A percentile compares a stretch with the other conserved stretches of the same genome.
Evolutionary conservation across 306 rosid genomes (phyloP).

Genomic region (Vachellia collinsii): DNA sequence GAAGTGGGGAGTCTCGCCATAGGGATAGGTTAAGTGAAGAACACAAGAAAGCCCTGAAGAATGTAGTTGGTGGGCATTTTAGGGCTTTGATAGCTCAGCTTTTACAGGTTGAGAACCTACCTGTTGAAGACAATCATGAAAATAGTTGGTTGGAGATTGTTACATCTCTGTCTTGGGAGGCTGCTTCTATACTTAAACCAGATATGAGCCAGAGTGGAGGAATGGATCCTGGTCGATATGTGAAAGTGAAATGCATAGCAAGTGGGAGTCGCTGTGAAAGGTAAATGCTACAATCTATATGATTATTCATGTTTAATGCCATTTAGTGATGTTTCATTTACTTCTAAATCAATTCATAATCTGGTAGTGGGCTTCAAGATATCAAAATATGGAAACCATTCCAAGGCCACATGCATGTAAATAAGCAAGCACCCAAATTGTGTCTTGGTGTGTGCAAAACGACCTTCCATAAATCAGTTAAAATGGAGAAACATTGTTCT

Average conservation of each 20-base stretch:
- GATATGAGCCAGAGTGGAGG: constrained; percentile 94
- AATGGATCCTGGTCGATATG: constrained; percentile 98
- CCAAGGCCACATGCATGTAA: constrained; percentile 15
- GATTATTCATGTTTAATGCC: constrained; percentile 20
- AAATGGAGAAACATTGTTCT: background rate
- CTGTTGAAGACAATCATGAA: constrained; percentile 60
- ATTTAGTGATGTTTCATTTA: constrained; percentile 18
- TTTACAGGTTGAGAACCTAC: constrained; percentile 84
- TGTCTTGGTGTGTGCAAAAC: background rate
- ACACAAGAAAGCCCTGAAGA: constrained; percentile 80
- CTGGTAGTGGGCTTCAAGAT: constrained; percentile 1
- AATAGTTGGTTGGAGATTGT: constrained; percentile 92
- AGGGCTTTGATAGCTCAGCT: constrained; percentile 95
- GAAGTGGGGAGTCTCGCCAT: constrained; percentile 76
- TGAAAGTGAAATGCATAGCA: constrained; percentile 92
- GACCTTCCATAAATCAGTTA: constrained; percentile 2
- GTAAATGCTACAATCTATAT: constrained; percentile 45
- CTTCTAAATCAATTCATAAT: constrained; percentile 31
- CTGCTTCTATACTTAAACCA: constrained; percentile 89
- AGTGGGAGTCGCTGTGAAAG: constrained; percentile 74
- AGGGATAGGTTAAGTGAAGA: constrained; percentile 82
- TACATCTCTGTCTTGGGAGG: constrained; percentile 93
- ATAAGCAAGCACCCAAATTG: background rate
- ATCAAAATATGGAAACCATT: background rate
- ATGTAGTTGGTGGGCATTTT: constrained; percentile 92